Percentiles rank a stretch among this genome's conserved stretches.
Conservation (phyloP, 2,329 filamentous ascomycete genomes). For the Aureobasidium sp. region DNA sequence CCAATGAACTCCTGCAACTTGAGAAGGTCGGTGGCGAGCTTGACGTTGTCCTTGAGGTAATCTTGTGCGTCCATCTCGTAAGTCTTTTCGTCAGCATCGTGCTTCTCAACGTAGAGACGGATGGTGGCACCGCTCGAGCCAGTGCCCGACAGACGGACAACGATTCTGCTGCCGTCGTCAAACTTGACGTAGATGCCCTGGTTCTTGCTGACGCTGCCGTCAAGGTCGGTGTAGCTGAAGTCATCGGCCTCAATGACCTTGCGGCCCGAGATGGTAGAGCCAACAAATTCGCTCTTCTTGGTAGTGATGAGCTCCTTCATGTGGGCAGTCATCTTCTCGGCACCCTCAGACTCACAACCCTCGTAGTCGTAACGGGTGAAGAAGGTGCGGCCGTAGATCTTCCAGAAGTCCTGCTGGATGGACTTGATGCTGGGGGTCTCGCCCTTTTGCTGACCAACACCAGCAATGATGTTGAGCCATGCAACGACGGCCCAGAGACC, state of each 20-base stretch:
- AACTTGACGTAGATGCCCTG: constrained; percentile 95
- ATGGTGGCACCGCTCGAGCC: constrained; percentile 95
- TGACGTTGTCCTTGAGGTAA: constrained; percentile 85
- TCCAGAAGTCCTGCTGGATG: constrained; percentile 97
- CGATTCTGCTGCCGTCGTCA: constrained; percentile 87
- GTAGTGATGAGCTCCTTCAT: constrained; percentile 69
- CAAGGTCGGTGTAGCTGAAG: constrained; percentile 98
- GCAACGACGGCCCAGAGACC: constrained; percentile 95
- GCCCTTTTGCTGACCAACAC: constrained; percentile 73
- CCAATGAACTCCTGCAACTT: constrained; percentile 93
- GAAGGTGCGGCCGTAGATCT: constrained; percentile 91
- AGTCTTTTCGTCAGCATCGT: constrained; percentile 72
- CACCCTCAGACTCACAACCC: constrained; percentile 82
- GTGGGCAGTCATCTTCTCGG: constrained; percentile 80
- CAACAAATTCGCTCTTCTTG: constrained; percentile 66
- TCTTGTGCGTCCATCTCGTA: constrained; percentile 83
- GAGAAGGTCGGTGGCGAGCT: constrained; percentile 74
- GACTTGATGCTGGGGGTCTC: constrained; percentile 87
- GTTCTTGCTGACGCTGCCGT: constrained; percentile 90
- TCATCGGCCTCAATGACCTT: constrained; percentile 87
- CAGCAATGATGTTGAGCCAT: constrained; percentile 98
- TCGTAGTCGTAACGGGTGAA: constrained; percentile 99
- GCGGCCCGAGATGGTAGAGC: constrained; percentile 72
- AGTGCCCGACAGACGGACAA: constrained; percentile 90
- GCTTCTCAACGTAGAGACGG: constrained; percentile 93